Evolutionary conservation across 768 basidiomycete species (phyloP), one percentile per base, ranked within the genome.

Genomic region (Leccinum incarnatum): DNA sequence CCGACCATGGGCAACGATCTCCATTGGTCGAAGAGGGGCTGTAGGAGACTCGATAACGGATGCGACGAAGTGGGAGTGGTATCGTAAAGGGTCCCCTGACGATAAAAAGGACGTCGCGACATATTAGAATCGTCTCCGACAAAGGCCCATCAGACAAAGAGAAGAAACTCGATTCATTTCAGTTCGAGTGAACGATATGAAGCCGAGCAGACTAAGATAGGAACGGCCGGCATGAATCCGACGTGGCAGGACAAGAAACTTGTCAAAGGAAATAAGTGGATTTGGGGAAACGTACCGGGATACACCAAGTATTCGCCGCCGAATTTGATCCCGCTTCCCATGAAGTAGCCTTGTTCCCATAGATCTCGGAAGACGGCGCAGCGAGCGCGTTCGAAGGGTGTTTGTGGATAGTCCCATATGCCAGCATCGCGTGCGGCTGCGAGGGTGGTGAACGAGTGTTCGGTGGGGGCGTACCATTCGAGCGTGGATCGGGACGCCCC

Each of bases 251-350:
- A 42, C 42, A 42, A 42, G 27, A 36, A 55, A 19, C 11, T 30
- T 30, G 17, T 27, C 27, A 17, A 56, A 30, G 40, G 21, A 7
- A 12, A 32, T 10, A 15, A 34, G 27, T 27, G 27, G 27, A 27
- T 27, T 27, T 8, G 17, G 25, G 50, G 11, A 59, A 30, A 73
- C 84, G 45, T 69, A 89, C 96, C 96, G 53, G 97, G 97, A 75
- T 99, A 99, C 1, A 98, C 90, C 47, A 99, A 76, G 72, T 93
- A 98, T 66, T 98, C 95, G 2, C 95, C 95, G 6, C 97, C 97
- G 68, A 99, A 99, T 72, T 89, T 91, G 72, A 95, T 85, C 0
- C 95, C 95, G 0, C 84, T 84, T 50, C 95, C 95, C 83, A 97
- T 83, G 71, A 84, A 97, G 69, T 88, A 87, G 0, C 91, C 92